A percentile compares a stretch with the other conserved stretches of the same genome.
These are phyloP conservation scores for Daedaleopsis nitida DNA, from an alignment of 768 basidiomycete species.

Conservation along the genomic window DNA sequence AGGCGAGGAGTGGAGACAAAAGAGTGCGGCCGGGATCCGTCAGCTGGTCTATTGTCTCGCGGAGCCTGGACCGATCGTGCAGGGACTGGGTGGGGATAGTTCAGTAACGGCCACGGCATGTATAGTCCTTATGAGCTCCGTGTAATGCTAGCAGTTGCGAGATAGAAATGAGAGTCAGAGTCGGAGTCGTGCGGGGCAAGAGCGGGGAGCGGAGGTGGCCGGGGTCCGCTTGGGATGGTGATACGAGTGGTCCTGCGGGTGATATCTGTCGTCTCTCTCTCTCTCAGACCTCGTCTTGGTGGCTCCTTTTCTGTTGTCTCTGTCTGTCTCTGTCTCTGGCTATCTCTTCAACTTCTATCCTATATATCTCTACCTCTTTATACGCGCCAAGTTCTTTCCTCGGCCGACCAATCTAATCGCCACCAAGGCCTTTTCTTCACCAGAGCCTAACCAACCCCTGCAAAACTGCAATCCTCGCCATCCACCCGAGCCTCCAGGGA, in stretches of 20 bases:
- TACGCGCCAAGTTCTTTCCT: constrained; percentile 26
- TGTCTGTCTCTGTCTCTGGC: constrained; percentile 33
- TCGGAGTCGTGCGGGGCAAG: constrained; percentile 6
- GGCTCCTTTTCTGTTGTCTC: constrained; percentile 27
- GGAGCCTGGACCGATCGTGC: neutral
- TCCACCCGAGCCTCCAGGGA: constrained; percentile 21
- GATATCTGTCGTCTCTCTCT: constrained; percentile 32
- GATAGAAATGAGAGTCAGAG: too few relatives aligned
- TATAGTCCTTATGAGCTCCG: neutral
- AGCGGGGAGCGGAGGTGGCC: constrained; percentile 22
- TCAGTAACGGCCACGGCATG: neutral
- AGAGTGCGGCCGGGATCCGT: neutral
- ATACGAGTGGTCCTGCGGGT: constrained; percentile 18
- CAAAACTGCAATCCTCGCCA: constrained; percentile 19
- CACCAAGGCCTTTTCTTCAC: constrained; percentile 27
- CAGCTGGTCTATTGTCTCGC: constrained; percentile 1
- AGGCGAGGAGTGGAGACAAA: neutral
- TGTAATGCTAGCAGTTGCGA: neutral
- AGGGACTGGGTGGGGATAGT: neutral
- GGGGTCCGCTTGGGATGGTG: constrained; percentile 30
- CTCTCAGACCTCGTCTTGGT: constrained; percentile 30
- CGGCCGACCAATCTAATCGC: constrained; percentile 32
- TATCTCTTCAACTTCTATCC: constrained; percentile 33
- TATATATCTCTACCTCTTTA: constrained; percentile 37
- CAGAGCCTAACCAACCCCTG: constrained; percentile 16